Evolutionary conservation across 2,329 filamentous ascomycete species (phyloP).

Genomic region (Diaporthe citriasiana): DNA sequence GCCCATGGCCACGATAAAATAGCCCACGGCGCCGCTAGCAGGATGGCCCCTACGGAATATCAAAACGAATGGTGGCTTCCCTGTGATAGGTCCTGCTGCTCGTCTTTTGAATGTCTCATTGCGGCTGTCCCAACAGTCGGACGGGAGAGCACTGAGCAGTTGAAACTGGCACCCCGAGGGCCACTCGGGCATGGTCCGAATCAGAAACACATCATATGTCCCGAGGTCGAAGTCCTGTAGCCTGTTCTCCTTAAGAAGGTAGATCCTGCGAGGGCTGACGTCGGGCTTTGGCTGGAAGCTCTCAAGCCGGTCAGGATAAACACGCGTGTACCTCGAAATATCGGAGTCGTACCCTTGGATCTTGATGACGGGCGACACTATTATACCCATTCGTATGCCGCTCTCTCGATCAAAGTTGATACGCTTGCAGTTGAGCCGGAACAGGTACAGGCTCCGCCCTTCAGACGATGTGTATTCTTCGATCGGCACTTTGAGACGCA

Average conservation of each 20-base stretch:
- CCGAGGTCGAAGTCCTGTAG: slow-evolving; percentile 11
- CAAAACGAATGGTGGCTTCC: background rate
- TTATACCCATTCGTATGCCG: slow-evolving; percentile 1
- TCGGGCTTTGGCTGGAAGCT: slow-evolving; percentile 14
- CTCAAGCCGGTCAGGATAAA: slow-evolving; percentile 9
- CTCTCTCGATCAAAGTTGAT: slow-evolving; percentile 14
- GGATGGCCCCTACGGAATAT: background rate
- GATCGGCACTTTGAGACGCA: slow-evolving; percentile 2
- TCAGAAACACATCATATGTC: background rate
- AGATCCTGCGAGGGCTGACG: slow-evolving; percentile 1
- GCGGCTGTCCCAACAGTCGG: slow-evolving; percentile 2
- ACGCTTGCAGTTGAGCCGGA: slow-evolving; percentile 15
- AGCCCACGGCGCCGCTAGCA: background rate
- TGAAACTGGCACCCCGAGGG: slow-evolving; percentile 6
- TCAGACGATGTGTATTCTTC: background rate
- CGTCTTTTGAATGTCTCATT: slow-evolving; percentile 20
- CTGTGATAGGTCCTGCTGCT: background rate
- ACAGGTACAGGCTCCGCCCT: slow-evolving; percentile 1
- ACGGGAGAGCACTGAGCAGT: background rate
- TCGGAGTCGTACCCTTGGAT: slow-evolving; percentile 24
- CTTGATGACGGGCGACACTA: background rate
- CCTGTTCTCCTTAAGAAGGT: slow-evolving; percentile 16
- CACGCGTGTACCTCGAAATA: slow-evolving; percentile 7
- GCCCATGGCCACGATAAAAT: slow-evolving; percentile 20
- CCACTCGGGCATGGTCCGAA: slow-evolving; percentile 13